Evolutionary conservation across 2,329 filamentous ascomycete species (phyloP).

Genomic region (Penicillium sp.): DNA sequence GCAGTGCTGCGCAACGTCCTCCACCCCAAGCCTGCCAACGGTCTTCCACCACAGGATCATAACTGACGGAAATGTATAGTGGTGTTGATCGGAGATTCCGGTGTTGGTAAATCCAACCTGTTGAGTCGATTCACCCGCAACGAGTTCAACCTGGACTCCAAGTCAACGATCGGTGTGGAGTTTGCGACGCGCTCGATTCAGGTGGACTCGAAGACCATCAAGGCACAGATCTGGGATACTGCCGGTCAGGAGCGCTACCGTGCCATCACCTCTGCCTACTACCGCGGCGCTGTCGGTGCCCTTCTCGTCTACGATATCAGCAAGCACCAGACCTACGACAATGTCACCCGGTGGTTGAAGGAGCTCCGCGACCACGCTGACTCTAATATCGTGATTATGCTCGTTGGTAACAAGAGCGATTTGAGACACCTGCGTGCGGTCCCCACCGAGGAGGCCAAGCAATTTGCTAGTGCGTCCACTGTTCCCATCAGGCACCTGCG

Average conservation of each 20-base stretch:
- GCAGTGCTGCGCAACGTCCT: neutral
- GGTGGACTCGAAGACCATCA: conserved; percentile 99
- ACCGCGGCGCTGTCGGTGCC: conserved; percentile 94
- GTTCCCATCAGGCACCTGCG: neutral
- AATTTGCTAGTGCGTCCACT: conserved; percentile 78
- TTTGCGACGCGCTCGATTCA: conserved; percentile 98
- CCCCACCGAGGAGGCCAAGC: conserved; percentile 95
- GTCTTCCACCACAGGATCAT: neutral
- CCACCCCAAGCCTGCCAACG: conserved; percentile 13
- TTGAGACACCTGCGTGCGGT: conserved; percentile 96
- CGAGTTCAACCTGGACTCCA: conserved; percentile 99
- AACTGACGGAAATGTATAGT: conserved; percentile 56
- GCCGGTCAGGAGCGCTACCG: conserved; percentile 98
- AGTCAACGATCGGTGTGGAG: conserved; percentile 99
- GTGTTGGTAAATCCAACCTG: conserved; percentile 99
- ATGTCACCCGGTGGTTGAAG: conserved; percentile 98
- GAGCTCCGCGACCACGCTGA: conserved; percentile 97
- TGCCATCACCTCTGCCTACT: conserved; percentile 98
- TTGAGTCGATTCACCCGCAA: conserved; percentile 99
- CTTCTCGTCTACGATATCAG: conserved; percentile 99
- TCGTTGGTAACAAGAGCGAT: conserved; percentile 99
- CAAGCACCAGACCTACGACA: conserved; percentile 99
- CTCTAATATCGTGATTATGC: conserved; percentile 99
- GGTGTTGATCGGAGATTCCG: conserved; percentile 98
- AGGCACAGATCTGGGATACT: conserved; percentile 99